Percentiles rank a stretch among this genome's conserved stretches.
These are phyloP conservation scores for Daldinia loculata DNA, from an alignment of 495 filamentous ascomycete species.

Conservation along the genomic window DNA sequence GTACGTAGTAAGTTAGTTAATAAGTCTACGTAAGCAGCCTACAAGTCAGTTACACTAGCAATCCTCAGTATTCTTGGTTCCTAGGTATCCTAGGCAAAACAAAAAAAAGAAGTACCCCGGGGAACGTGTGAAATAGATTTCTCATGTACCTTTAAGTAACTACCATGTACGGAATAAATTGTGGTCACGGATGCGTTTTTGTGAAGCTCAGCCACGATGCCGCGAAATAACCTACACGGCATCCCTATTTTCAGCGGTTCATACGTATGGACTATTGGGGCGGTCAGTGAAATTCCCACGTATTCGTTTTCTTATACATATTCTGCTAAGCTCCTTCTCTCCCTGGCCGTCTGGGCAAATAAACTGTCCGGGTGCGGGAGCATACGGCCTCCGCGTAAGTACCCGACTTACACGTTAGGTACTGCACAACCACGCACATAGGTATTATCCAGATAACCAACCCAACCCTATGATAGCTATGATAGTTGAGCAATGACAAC, in stretches of 20 bases:
- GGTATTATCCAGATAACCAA: no score
- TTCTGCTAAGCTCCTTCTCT: background rate
- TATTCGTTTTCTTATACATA: conserved; percentile 33
- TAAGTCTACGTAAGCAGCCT: conserved; percentile 25
- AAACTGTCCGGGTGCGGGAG: conserved; percentile 19
- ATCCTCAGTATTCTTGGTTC: conserved; percentile 7
- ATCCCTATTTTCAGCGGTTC: background rate
- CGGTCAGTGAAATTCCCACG: conserved; percentile 9
- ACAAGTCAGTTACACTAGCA: conserved; percentile 10
- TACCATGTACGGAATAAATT: background rate
- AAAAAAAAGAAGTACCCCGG: background rate
- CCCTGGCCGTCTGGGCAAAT: background rate
- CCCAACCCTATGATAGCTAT: no score
- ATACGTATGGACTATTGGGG: background rate
- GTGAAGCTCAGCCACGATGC: conserved; percentile 25
- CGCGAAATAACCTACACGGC: conserved; percentile 13
- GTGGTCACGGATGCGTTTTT: background rate
- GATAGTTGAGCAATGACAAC: background rate
- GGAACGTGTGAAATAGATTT: background rate
- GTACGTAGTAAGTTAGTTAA: conserved; percentile 8
- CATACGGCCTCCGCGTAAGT: conserved; percentile 15
- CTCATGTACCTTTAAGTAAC: background rate
- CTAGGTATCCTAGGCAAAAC: background rate
- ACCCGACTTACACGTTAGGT: background rate
- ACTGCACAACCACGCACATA: background rate